phyloP scores from a whole-genome alignment of 805 yeast genomes.

The Kurtzmaniella fragi region DNA sequence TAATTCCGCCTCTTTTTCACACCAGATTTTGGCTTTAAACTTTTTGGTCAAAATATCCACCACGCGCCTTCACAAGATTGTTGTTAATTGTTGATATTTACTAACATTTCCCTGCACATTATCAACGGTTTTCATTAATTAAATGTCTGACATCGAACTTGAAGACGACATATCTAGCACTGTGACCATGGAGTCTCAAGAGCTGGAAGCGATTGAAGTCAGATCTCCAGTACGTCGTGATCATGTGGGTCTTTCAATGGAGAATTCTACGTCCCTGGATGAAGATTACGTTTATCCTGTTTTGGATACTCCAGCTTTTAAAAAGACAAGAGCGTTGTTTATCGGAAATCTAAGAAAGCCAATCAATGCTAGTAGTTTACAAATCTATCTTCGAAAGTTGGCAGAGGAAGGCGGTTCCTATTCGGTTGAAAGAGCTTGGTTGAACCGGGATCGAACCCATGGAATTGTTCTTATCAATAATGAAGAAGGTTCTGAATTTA shows the following conservation, averaged over 20 bases:
- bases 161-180: not conserved
- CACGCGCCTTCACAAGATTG: no score
- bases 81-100: no score
- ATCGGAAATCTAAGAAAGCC: slow-evolving; percentile 40
- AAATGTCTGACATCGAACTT: not conserved
- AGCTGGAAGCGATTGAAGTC: not conserved
- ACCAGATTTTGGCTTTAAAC: no score
- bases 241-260: slow-evolving; percentile 14
- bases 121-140: not conserved
- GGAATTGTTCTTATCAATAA: slow-evolving; percentile 37
- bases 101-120: not conserved
- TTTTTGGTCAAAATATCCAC: no score
- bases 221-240: not conserved
- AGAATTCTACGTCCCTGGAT: slow-evolving; percentile 12
- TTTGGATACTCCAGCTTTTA: slow-evolving; percentile 24
- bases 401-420: slow-evolving; percentile 18
- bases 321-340: slow-evolving; percentile 38
- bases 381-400: slow-evolving; percentile 25
- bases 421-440: slow-evolving; percentile 41
- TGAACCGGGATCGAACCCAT: slow-evolving; percentile 37
- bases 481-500: slow-evolving; percentile 33
- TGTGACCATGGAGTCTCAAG: not conserved
- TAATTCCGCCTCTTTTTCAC: no score
- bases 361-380: slow-evolving; percentile 34
- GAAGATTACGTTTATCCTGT: slow-evolving; percentile 31